A percentile compares a stretch with the other conserved stretches of the same genome.
phyloP scores from a whole-genome alignment of 768 basidiomycete species.

The Panellus pusillus region DNA sequence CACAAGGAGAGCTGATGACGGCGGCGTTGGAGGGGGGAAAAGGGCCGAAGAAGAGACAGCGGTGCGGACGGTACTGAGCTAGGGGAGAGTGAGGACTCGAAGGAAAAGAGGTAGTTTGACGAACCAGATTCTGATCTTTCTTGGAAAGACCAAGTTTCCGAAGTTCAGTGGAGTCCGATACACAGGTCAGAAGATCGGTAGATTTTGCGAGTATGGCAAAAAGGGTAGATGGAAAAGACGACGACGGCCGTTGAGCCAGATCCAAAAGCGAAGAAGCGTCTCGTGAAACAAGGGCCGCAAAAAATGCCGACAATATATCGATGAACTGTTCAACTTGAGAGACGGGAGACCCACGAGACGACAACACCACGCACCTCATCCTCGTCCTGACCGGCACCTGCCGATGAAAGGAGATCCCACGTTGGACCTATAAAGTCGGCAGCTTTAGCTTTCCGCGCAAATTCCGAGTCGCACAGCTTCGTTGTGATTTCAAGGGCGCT shows the following conservation, averaged over 20 bases:
- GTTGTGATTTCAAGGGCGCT: conserved; percentile 78
- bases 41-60: conserved; percentile 35
- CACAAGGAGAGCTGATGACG: conserved; percentile 56
- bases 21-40: conserved; percentile 37
- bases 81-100: not conserved
- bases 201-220: conserved; percentile 40
- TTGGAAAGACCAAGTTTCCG: conserved; percentile 54
- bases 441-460: conserved; percentile 76
- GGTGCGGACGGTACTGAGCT: conserved; percentile 41
- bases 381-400: conserved; percentile 60
- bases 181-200: conserved; percentile 52
- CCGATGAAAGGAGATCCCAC: conserved; percentile 63
- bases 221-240: conserved; percentile 31
- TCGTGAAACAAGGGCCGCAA: conserved; percentile 60
- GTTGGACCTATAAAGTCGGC: conserved; percentile 70
- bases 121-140: conserved; percentile 57
- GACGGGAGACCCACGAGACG: not conserved
- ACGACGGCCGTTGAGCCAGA: conserved; percentile 40
- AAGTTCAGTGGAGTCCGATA: conserved; percentile 43
- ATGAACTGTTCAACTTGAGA: conserved; percentile 46
- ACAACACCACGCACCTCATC: conserved; percentile 40
- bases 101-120: conserved; percentile 23
- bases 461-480: conserved; percentile 73
- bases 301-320: conserved; percentile 62
- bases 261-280: conserved; percentile 57